These are phyloP conservation scores for Celoporthe dispersa DNA, from an alignment of 2,329 filamentous ascomycete genomes.

Conservation along the genomic window DNA sequence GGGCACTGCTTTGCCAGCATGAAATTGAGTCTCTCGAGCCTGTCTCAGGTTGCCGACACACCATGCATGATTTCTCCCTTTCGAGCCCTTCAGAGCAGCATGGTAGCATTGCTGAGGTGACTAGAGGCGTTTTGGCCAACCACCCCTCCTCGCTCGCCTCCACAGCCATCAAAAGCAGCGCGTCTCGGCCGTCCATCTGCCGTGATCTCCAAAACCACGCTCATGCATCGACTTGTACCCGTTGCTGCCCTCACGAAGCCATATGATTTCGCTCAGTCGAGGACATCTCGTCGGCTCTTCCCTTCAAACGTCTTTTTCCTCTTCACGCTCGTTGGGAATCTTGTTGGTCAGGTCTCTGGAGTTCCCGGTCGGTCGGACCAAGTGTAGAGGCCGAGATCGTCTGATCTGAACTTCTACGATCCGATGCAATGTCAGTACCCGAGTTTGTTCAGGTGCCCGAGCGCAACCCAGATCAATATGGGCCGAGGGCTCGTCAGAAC, in stretches of 20 bases:
- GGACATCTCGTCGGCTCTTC: background rate
- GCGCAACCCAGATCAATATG: conserved; percentile 66
- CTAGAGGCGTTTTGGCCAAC: conserved; percentile 2
- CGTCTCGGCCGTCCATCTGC: background rate
- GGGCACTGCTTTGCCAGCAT: conserved; percentile 7
- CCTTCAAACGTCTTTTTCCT: background rate
- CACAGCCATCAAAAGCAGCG: background rate
- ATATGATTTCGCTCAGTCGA: background rate
- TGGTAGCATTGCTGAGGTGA: conserved; percentile 22
- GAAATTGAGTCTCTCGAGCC: conserved; percentile 16
- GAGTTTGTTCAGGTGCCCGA: conserved; percentile 52
- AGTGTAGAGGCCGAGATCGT: background rate
- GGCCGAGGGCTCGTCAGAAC: conserved; percentile 43
- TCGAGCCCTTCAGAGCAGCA: background rate
- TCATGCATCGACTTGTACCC: background rate
- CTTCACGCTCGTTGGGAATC: background rate
- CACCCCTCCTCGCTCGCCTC: conserved; percentile 2
- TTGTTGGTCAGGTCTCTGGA: background rate
- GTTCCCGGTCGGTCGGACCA: background rate
- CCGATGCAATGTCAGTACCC: conserved; percentile 15
- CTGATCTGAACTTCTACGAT: background rate
- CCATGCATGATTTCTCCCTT: conserved; percentile 22
- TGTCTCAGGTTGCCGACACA: conserved; percentile 26
- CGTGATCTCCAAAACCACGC: background rate
- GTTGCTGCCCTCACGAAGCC: background rate